Percentiles rank a stretch among this genome's conserved stretches.
Evolutionary conservation across 2,329 filamentous ascomycete genomes (phyloP).

Genomic region (Colletotrichum sansevieriae): DNA sequence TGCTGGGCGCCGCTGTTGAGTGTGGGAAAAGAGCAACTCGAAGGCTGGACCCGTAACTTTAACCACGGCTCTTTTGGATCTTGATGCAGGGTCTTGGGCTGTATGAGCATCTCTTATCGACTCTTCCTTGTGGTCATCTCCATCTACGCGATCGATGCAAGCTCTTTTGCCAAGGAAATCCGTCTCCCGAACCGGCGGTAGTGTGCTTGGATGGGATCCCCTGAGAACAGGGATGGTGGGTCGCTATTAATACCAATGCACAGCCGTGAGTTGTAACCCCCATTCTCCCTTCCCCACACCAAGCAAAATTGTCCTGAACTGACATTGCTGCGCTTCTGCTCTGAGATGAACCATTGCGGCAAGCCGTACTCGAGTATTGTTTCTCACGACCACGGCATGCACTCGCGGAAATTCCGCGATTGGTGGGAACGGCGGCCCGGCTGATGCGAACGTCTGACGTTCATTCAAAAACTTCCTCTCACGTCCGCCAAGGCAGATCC

Average conservation of each 20-base stretch:
- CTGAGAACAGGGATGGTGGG: not conserved
- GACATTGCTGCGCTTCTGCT: not conserved
- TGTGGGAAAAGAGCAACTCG: not conserved
- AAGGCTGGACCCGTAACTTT: slow-evolving; percentile 6
- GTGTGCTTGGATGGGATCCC: too few relatives aligned
- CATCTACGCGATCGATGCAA: not conserved
- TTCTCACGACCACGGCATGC: not conserved
- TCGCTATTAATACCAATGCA: slow-evolving; percentile 3
- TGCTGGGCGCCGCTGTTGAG: not conserved
- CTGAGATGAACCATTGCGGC: slow-evolving; percentile 1
- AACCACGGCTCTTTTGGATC: not conserved
- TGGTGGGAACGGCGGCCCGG: not conserved
- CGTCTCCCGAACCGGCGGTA: slow-evolving; percentile 15
- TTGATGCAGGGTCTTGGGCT: not conserved
- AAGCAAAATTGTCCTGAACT: slow-evolving; percentile 26
- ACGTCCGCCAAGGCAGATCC: too few relatives aligned
- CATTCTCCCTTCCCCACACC: not conserved
- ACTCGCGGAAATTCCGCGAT: slow-evolving; percentile 1
- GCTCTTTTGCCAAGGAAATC: not conserved
- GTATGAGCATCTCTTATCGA: not conserved
- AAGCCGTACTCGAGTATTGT: too few relatives aligned
- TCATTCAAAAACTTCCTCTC: too few relatives aligned
- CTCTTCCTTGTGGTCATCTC: not conserved
- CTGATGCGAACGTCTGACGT: too few relatives aligned
- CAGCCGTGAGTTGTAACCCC: not conserved